phyloP scores from a whole-genome alignment of 306 rosid species.

The Cucurbita moschata region DNA sequence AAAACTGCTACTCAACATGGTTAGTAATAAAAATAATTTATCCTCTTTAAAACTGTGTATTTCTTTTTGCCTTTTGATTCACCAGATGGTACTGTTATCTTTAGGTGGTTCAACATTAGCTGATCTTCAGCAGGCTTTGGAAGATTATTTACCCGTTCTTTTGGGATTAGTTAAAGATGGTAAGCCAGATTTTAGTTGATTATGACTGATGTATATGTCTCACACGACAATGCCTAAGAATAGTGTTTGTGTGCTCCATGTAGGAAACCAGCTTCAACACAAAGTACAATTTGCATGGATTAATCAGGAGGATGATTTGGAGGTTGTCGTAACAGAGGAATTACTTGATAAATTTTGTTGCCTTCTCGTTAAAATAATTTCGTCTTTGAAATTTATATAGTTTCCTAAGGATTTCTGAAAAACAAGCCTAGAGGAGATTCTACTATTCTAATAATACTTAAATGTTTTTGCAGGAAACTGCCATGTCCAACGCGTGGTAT shows the following conservation, averaged over 20 bases:
- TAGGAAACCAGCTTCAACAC: slow-evolving; percentile 89
- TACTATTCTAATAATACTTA: slow-evolving; percentile 2
- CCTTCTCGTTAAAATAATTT: background rate
- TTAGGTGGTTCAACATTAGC: slow-evolving; percentile 85
- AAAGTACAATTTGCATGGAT: slow-evolving; percentile 80
- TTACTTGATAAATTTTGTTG: background rate
- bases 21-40: slow-evolving; percentile 20
- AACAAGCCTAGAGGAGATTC: background rate
- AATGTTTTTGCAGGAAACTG: slow-evolving; percentile 62
- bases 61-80: slow-evolving; percentile 14
- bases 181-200: slow-evolving; percentile 16
- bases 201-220: slow-evolving; percentile 11
- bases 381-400: background rate
- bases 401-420: background rate
- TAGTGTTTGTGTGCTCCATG: slow-evolving; percentile 16
- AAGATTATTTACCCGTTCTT: slow-evolving; percentile 89
- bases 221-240: slow-evolving; percentile 12
- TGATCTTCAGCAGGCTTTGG: slow-evolving; percentile 80
- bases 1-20: slow-evolving; percentile 81
- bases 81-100: slow-evolving; percentile 20
- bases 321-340: slow-evolving; percentile 33
- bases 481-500: slow-evolving; percentile 77
- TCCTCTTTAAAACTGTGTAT: slow-evolving; percentile 4
- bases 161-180: slow-evolving; percentile 91
- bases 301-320: slow-evolving; percentile 89